phyloP scores from a whole-genome alignment of 176 grass and related monocot species.

The Phragmites australis region DNA sequence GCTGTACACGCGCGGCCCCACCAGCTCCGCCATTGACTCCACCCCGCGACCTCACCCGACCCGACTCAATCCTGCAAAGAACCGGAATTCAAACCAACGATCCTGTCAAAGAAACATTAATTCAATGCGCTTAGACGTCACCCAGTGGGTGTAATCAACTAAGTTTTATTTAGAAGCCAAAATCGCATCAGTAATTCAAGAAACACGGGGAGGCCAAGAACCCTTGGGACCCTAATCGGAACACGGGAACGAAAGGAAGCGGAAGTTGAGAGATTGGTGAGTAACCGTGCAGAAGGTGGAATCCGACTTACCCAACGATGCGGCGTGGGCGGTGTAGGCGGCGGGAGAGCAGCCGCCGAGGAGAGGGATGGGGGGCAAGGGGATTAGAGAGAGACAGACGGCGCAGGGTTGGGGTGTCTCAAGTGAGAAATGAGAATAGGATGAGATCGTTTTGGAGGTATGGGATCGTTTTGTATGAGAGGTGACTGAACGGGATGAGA shows the following conservation, averaged over 20 bases:
- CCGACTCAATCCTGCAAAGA: constrained; percentile 1
- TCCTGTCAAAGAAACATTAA: background rate
- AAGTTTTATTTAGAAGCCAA: background rate
- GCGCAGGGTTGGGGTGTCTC: too few relatives aligned
- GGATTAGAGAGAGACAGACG: background rate
- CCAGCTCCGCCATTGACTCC: constrained; percentile 53
- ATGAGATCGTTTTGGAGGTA: too few relatives aligned
- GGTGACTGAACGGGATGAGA: too few relatives aligned
- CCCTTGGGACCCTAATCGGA: background rate
- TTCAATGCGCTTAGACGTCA: background rate
- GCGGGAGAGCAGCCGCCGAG: background rate
- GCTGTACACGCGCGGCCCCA: constrained; percentile 72
- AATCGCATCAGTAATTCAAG: background rate
- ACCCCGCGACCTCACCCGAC: background rate
- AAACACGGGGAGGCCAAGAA: background rate
- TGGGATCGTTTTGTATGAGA: too few relatives aligned
- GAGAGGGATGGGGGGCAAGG: background rate
- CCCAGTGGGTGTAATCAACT: background rate
- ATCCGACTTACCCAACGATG: background rate
- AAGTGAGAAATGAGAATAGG: too few relatives aligned
- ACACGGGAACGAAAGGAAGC: background rate
- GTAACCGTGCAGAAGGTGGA: background rate
- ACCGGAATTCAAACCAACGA: background rate
- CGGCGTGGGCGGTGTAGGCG: background rate
- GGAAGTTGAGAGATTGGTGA: background rate